Conservation (phyloP, 192 early-diverging fungal species). For the Phlyctochytrium planicorne region DNA sequence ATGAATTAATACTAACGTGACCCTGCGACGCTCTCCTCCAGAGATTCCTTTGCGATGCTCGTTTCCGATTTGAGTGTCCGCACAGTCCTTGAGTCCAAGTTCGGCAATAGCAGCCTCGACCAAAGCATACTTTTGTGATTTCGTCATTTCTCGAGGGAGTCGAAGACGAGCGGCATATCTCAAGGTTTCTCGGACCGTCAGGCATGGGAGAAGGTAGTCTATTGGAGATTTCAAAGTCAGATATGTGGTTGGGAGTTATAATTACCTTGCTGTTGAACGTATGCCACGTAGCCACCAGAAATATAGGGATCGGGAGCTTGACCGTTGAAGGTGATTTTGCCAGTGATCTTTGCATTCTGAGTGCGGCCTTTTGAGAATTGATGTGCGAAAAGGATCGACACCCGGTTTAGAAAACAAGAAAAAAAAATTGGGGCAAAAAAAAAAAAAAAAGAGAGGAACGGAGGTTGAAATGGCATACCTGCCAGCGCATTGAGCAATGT, state of each 20-base stretch:
- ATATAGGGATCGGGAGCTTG: constrained; percentile 36
- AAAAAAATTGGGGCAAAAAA: too few relatives aligned
- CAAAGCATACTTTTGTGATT: constrained; percentile 25
- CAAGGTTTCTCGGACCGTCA: constrained; percentile 72
- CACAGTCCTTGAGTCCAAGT: constrained; percentile 47
- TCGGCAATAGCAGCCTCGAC: constrained; percentile 46
- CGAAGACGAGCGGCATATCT: constrained; percentile 68
- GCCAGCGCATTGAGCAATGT: constrained; percentile 49
- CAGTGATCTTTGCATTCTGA: constrained; percentile 56
- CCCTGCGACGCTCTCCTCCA: constrained; percentile 83
- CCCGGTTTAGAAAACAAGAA: too few relatives aligned
- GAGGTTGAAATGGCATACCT: too few relatives aligned
- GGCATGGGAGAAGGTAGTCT: constrained; percentile 41
- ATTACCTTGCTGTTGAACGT: constrained; percentile 46
- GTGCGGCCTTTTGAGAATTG: too few relatives aligned
- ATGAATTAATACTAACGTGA: constrained; percentile 45
- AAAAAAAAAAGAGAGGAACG: too few relatives aligned
- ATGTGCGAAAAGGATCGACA: too few relatives aligned
- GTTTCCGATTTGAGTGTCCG: constrained; percentile 45
- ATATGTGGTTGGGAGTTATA: constrained; percentile 11
- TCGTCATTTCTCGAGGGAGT: constrained; percentile 43
- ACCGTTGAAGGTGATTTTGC: constrained; percentile 79
- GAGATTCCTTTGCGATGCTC: constrained; percentile 61
- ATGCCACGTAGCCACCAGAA: constrained; percentile 35
- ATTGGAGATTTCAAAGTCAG: constrained; percentile 42